Conservation (phyloP, 2,329 filamentous ascomycete species). For the Coniochaeta sp. region DNA sequence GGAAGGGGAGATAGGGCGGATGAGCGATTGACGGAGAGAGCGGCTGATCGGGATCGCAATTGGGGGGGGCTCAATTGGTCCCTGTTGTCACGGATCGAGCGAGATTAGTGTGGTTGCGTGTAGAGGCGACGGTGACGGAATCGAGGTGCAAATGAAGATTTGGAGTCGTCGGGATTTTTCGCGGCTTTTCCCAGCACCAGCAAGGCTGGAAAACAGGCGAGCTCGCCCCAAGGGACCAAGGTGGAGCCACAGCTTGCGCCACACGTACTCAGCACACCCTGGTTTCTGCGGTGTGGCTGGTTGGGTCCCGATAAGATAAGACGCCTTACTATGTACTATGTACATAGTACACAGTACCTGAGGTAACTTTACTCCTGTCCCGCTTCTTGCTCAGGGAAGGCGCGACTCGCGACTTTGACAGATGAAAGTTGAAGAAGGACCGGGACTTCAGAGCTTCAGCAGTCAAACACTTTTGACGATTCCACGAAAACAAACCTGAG, state of each 20-base stretch:
- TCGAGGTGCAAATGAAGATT: neutral
- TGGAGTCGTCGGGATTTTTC: slow-evolving; percentile 3
- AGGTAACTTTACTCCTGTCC: slow-evolving; percentile 2
- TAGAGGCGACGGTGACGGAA: slow-evolving; percentile 1
- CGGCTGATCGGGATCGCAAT: slow-evolving; percentile 11
- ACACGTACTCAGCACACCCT: neutral
- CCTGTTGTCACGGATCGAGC: slow-evolving; percentile 13
- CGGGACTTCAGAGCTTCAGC: slow-evolving; percentile 2
- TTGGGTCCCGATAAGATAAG: neutral
- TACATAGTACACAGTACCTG: too few relatives aligned
- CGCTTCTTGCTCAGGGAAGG: neutral
- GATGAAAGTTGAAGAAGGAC: neutral
- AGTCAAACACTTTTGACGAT: neutral
- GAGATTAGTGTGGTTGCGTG: slow-evolving; percentile 1
- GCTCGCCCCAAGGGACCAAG: neutral
- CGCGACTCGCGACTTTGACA: neutral
- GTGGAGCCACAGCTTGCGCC: neutral
- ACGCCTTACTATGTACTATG: too few relatives aligned
- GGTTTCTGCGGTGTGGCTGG: neutral
- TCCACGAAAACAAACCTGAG: neutral
- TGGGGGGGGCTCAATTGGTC: slow-evolving; percentile 14
- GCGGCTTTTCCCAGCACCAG: slow-evolving; percentile 1
- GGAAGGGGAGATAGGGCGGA: slow-evolving; percentile 4
- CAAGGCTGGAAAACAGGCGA: slow-evolving; percentile 2
- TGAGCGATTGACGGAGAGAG: slow-evolving; percentile 7